These are phyloP conservation scores for Diaporthe sp. DNA, from an alignment of 2,329 filamentous ascomycete genomes.

Conservation along the genomic window DNA sequence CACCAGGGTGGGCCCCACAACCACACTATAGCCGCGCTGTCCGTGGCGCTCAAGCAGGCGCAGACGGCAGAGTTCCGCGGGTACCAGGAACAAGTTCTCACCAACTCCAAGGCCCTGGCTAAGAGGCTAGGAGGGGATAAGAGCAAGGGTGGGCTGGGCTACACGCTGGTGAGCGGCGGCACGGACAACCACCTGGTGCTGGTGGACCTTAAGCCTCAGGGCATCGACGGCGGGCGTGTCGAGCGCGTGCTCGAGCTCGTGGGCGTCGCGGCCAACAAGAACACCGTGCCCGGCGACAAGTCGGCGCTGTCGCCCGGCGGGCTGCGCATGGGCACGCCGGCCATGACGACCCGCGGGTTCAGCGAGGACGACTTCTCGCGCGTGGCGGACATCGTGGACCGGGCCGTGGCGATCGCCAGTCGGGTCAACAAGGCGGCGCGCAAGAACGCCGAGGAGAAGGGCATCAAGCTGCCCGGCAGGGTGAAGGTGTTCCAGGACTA, in stretches of 20 bases:
- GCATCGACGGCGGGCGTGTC: constrained; percentile 89
- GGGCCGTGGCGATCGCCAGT: constrained; percentile 83
- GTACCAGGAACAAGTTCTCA: constrained; percentile 91
- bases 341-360: constrained; percentile 98
- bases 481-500: constrained; percentile 78
- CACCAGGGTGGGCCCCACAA: constrained; percentile 99
- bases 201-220: constrained; percentile 89
- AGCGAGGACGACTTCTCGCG: constrained; percentile 88
- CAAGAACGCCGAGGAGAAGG: constrained; percentile 76
- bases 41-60: constrained; percentile 95
- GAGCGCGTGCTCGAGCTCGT: constrained; percentile 93
- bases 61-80: constrained; percentile 90
- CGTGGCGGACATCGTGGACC: constrained; percentile 88
- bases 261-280: constrained; percentile 99
- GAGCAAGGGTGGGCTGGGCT: constrained; percentile 83
- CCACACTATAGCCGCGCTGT: constrained; percentile 96
- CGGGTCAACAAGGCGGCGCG: constrained; percentile 81
- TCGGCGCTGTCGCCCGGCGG: constrained; percentile 95
- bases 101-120: constrained; percentile 91
- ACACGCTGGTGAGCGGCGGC: constrained; percentile 92
- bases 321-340: constrained; percentile 93
- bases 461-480: constrained; percentile 75
- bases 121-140: constrained; percentile 75
- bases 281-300: constrained; percentile 95
- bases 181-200: constrained; percentile 98